Conservation (phyloP, 2,329 filamentous ascomycete genomes). For the Penicillium sclerotigenum region DNA sequence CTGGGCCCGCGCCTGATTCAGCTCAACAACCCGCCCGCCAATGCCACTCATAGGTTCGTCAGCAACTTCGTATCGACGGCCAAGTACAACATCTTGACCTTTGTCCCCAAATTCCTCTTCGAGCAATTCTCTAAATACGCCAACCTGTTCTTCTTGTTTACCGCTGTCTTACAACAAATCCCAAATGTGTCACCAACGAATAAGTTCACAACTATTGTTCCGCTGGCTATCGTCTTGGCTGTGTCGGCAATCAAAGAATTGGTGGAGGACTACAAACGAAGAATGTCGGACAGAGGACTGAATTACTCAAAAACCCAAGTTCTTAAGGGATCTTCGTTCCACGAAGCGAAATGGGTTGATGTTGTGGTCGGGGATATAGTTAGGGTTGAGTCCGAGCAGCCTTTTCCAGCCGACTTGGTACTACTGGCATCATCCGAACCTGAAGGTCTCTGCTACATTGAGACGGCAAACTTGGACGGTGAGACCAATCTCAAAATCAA, state of each 20-base stretch:
- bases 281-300: conserved; percentile 77
- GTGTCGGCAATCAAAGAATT: conserved; percentile 96
- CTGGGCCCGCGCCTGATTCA: conserved; percentile 89
- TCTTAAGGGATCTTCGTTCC: conserved; percentile 76
- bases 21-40: conserved; percentile 93
- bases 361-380: conserved; percentile 90
- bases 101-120: conserved; percentile 93
- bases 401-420: conserved; percentile 91
- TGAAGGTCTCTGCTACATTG: conserved; percentile 96
- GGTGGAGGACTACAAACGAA: conserved; percentile 88
- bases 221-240: conserved; percentile 81
- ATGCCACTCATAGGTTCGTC: conserved; percentile 82
- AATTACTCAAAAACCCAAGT: conserved; percentile 85
- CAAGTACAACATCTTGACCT: conserved; percentile 93
- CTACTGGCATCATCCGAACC: conserved; percentile 92
- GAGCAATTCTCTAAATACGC: conserved; percentile 99
- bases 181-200: conserved; percentile 93
- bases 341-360: conserved; percentile 89
- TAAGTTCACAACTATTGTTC: conserved; percentile 91
- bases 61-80: conserved; percentile 97
- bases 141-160: conserved; percentile 99
- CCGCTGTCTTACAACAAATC: conserved; percentile 89
- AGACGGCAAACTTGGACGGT: conserved; percentile 95
- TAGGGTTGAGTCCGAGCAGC: conserved; percentile 87
- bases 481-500: conserved; percentile 99